A percentile compares a stretch with the other conserved stretches of the same genome.
Conservation (phyloP, 768 basidiomycete species). For the Dacryopinax primogenitus region DNA sequence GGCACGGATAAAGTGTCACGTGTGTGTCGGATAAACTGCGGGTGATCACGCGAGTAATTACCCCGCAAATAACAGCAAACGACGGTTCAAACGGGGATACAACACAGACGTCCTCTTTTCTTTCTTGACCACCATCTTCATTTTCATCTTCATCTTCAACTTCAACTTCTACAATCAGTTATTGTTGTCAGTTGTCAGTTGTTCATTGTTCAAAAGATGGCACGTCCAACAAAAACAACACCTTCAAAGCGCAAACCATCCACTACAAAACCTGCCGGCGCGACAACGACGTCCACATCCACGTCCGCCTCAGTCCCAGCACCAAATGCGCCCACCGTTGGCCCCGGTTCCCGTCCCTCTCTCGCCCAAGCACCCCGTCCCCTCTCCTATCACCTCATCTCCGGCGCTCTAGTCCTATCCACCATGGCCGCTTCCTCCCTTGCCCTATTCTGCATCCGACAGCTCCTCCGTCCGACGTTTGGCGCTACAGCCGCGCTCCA, state of each 20-base stretch:
- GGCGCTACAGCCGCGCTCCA: background rate
- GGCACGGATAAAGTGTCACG: too few species aligned
- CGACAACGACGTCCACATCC: background rate
- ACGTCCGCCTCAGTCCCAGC: background rate
- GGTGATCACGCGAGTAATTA: too few species aligned
- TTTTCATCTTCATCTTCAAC: too few species aligned
- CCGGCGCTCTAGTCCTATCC: background rate
- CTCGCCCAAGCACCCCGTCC: background rate
- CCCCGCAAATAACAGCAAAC: too few species aligned
- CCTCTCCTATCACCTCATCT: background rate
- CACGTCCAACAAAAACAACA: background rate
- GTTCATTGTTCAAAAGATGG: too few species aligned
- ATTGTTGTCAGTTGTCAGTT: too few species aligned
- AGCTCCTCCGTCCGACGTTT: background rate
- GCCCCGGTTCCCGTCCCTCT: background rate
- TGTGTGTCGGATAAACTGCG: too few species aligned
- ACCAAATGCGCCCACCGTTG: background rate
- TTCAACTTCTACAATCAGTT: too few species aligned
- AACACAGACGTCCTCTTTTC: too few species aligned
- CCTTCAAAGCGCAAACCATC: slow-evolving; percentile 3
- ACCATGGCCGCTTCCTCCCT: background rate
- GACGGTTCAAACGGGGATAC: too few species aligned
- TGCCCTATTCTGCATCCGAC: background rate
- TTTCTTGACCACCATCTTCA: too few species aligned
- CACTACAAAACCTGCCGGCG: background rate